Conservation (phyloP, 768 basidiomycete species). For the Boletus bicolor region DNA sequence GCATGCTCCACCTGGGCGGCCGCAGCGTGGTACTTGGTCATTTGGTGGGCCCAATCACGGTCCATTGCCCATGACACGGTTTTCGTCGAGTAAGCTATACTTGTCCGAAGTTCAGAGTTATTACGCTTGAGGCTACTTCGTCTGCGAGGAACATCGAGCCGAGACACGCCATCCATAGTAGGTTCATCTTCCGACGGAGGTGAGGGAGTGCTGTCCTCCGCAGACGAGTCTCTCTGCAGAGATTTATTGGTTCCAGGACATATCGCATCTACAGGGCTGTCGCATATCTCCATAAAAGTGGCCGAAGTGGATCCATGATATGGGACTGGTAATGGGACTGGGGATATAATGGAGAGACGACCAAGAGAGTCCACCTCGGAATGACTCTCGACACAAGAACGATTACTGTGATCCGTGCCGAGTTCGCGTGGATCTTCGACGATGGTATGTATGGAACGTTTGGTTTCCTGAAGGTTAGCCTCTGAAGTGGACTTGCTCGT, state of each 20-base stretch:
- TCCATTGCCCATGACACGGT: constrained; percentile 77
- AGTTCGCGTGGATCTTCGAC: constrained; percentile 28
- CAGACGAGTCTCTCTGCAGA: constrained; percentile 12
- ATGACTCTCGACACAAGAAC: constrained; percentile 16
- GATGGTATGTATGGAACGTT: constrained; percentile 29
- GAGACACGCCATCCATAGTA: constrained; percentile 27
- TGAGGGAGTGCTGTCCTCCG: constrained; percentile 24
- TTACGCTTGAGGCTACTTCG: constrained; percentile 65
- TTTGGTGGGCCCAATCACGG: constrained; percentile 54
- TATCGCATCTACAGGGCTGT: constrained; percentile 30
- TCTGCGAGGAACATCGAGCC: constrained; percentile 40
- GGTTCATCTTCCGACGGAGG: constrained; percentile 35
- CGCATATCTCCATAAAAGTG: constrained; percentile 31
- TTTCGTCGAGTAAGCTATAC: constrained; percentile 52
- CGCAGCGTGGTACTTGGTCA: constrained; percentile 45
- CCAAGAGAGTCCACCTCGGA: constrained; percentile 23
- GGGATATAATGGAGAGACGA: constrained; percentile 35
- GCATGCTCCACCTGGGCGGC: constrained; percentile 40
- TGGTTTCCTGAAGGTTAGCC: constrained; percentile 19
- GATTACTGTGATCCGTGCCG: constrained; percentile 12
- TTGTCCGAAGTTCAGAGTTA: constrained; percentile 44
- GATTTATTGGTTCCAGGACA: constrained; percentile 12
- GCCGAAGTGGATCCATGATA: constrained; percentile 38
- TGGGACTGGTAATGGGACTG: constrained; percentile 45
- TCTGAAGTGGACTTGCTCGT: constrained; percentile 15